Conservation (phyloP, 306 rosid genomes). For the Sechiopsis laciniata region DNA sequence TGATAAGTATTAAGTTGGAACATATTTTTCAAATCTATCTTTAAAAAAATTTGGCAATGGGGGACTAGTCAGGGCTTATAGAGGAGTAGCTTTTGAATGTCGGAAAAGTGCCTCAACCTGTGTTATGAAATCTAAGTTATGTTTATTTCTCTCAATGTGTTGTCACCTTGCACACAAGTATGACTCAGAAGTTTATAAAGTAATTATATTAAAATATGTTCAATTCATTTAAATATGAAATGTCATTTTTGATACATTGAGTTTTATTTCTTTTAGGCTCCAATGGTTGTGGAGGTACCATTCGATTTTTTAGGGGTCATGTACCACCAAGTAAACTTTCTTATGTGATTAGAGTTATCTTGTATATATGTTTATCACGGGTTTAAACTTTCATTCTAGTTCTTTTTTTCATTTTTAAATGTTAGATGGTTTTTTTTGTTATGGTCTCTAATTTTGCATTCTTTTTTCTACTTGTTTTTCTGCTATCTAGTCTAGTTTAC, state of each 20-base stretch:
- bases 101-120: constrained; percentile 69
- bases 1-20: background rate
- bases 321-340: constrained; percentile 67
- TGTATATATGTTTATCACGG: constrained; percentile 22
- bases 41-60: constrained; percentile 51
- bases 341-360: constrained; percentile 13
- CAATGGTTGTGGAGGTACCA: constrained; percentile 83
- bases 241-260: background rate
- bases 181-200: background rate
- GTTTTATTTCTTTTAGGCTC: constrained; percentile 41
- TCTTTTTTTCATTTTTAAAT: no score
- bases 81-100: constrained; percentile 90
- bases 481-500: no score
- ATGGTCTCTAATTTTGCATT: no score
- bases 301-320: constrained; percentile 71
- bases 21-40: background rate
- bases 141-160: background rate
- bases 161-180: background rate
- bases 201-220: background rate
- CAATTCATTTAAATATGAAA: background rate
- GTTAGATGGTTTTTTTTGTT: no score
- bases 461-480: no score
- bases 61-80: constrained; percentile 88
- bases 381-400: constrained; percentile 20
- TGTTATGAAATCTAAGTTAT: constrained; percentile 84